Conservation (phyloP, 1,284 basidiomycete genomes). For the Cutaneotrichosporon sp. region DNA sequence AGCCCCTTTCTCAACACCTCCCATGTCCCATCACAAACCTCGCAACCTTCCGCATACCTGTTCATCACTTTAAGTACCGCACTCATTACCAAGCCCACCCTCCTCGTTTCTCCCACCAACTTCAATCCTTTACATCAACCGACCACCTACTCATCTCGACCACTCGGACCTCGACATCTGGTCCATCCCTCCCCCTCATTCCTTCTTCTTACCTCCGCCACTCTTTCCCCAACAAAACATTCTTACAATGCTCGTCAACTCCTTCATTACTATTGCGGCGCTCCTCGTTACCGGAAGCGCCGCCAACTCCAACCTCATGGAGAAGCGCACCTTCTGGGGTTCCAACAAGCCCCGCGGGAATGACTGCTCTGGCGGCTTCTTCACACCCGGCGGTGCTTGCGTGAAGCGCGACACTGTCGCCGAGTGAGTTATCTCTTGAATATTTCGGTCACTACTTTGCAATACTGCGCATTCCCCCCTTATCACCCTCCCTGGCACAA, state of each 20-base stretch:
- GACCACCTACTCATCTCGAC: too few relatives aligned
- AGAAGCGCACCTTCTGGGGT: conserved; percentile 1
- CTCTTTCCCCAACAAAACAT: not conserved
- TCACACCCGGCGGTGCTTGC: not conserved
- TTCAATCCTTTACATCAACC: too few relatives aligned
- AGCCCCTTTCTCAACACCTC: too few relatives aligned
- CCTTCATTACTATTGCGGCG: conserved; percentile 11
- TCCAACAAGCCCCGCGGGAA: not conserved
- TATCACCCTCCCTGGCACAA: not conserved
- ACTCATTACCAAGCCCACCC: too few relatives aligned
- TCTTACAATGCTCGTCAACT: conserved; percentile 16
- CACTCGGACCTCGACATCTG: not conserved
- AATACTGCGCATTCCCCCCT: not conserved
- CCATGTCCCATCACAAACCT: too few relatives aligned
- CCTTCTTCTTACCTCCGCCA: conserved; percentile 3
- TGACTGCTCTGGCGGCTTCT: not conserved
- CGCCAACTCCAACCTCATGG: not conserved
- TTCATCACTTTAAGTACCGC: too few relatives aligned
- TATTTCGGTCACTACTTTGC: not conserved
- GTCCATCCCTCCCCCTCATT: not conserved
- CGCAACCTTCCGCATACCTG: too few relatives aligned
- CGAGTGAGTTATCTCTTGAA: not conserved
- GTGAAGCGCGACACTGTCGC: not conserved
- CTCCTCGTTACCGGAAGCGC: not conserved
- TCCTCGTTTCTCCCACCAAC: too few relatives aligned